Percentiles rank a stretch among this genome's conserved stretches.
Evolutionary conservation across 345 rosid species (phyloP).

Genomic region (Populus deltoides): DNA sequence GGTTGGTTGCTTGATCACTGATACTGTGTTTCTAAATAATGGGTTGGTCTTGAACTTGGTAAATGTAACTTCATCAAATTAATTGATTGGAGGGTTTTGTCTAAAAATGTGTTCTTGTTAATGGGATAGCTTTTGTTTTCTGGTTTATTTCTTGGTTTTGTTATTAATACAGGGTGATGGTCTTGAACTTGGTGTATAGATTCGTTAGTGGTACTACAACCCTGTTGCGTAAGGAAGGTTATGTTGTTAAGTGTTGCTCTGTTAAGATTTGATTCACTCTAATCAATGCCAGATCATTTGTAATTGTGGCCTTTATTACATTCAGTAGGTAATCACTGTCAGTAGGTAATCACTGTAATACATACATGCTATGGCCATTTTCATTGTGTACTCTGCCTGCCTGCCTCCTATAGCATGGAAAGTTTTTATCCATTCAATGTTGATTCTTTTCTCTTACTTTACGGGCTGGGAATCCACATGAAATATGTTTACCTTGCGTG

Average conservation of each 20-base stretch:
- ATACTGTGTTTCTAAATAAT: background rate
- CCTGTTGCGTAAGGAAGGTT: too few species aligned
- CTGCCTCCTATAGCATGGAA: background rate
- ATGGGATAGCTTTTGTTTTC: background rate
- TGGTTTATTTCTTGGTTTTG: background rate
- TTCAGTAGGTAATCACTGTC: background rate
- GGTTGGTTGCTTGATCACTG: background rate
- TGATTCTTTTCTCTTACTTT: background rate
- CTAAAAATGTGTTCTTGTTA: background rate
- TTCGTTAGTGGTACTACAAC: too few species aligned
- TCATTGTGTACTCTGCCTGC: background rate
- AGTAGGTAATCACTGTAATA: too few species aligned
- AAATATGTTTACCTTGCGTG: background rate
- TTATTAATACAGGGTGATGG: too few species aligned
- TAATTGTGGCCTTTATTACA: background rate
- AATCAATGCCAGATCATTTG: background rate
- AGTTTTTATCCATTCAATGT: too few species aligned
- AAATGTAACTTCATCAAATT: too few species aligned
- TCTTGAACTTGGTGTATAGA: too few species aligned
- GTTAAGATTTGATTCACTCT: background rate
- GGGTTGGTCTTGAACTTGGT: background rate
- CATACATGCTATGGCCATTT: too few species aligned
- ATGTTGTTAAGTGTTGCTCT: too few species aligned
- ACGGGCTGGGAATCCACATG: background rate
- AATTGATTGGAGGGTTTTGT: too few species aligned